Base-by-base conservation (phyloP, 2,329 filamentous ascomycete species). In the Arthroderma sp. region DNA sequence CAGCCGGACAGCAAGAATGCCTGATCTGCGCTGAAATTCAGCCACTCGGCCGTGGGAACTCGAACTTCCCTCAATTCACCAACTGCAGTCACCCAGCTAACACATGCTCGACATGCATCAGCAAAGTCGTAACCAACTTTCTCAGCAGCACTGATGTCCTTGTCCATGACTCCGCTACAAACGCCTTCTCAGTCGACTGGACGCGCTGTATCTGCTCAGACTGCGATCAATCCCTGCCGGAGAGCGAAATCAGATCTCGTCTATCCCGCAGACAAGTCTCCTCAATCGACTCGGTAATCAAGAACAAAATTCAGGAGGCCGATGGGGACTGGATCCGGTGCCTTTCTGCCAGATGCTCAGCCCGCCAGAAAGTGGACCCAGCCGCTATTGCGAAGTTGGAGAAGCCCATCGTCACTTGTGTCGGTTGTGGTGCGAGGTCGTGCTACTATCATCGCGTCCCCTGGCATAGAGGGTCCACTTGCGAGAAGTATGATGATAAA, bases 401-500 rank as follows among this genome's bases (percentile, higher is more conserved):
- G 40, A 29, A 32, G 9, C 42, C 47, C 15, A 42, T 38, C 9
- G 39, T 48, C 30, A 42, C 11, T 8, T 55, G 53, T 41, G 28
- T 15, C 28, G 38, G 48, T 30, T 55, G 51, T 34, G 36, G 45
- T 11, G 40, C 40, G 9, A 36, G 43, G 10, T 47, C 37, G 28
- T 55, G 53, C 42, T 49, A 48, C 10, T 32, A 41, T 1, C 53
- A 55, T 34, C 45, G 48, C 22, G 29, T 43, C 11, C 36, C 28
- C 10, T 54, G 53, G 52, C 53, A 55, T 29, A 29, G 42, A 22
- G 44, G 47, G 5, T 42, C 43, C 15, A 50, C 47, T 8, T 55
- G 53, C 37, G n/a, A 30, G 4, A 29, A 48, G 29, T 54, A 48
- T 37, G 51, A 54, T 11, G 30, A 42, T 7, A 22, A 15, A n/a